Conservation (phyloP, 2,329 filamentous ascomycete species). For the Parasarocladium wereldwijsianum region DNA sequence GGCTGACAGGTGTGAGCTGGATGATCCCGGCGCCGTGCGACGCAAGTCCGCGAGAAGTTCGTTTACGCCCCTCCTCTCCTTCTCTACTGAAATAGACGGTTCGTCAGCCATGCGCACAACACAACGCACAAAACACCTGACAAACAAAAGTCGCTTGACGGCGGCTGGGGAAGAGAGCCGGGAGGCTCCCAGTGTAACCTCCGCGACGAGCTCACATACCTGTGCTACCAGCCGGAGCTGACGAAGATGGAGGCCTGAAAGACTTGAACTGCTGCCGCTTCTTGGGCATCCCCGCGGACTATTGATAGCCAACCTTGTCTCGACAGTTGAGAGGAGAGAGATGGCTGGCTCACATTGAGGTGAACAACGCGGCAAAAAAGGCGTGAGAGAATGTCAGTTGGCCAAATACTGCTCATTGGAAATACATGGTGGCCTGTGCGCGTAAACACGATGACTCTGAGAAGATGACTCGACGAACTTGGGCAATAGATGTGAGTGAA, state of each 20-base stretch:
- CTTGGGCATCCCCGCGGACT: conserved; percentile 40
- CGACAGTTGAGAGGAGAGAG: background rate
- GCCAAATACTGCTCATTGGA: no score
- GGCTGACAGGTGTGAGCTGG: conserved; percentile 14
- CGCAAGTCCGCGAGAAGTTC: conserved; percentile 43
- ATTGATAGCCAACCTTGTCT: background rate
- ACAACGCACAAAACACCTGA: no score
- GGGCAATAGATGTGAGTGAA: no score
- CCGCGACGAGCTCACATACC: conserved; percentile 3
- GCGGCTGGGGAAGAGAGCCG: conserved; percentile 2
- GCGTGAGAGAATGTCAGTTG: no score
- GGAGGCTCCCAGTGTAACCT: conserved; percentile 2
- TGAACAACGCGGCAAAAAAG: no score
- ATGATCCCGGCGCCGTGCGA: conserved; percentile 21
- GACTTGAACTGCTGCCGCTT: conserved; percentile 39
- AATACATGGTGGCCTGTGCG: no score
- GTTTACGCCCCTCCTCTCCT: conserved; percentile 33
- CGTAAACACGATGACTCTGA: no score
- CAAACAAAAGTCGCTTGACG: no score
- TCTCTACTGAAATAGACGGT: conserved; percentile 12
- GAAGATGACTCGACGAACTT: no score
- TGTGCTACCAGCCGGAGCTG: conserved; percentile 21
- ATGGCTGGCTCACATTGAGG: no score
- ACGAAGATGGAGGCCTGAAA: conserved; percentile 43
- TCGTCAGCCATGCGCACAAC: background rate